phyloP scores from a whole-genome alignment of 495 filamentous ascomycete species.

The Geopyxis carbonaria region DNA sequence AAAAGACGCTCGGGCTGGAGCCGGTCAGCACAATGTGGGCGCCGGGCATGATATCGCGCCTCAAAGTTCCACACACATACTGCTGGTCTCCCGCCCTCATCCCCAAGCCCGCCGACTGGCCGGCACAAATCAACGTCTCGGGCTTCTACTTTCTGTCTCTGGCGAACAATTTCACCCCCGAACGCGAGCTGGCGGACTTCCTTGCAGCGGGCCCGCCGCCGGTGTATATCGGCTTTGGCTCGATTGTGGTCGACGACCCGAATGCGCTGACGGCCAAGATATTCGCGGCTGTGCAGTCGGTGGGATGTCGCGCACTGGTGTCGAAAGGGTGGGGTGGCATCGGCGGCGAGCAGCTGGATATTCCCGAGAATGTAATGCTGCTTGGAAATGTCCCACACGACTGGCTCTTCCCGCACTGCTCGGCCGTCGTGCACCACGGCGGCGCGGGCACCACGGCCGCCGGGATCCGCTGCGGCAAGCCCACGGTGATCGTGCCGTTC shows the following conservation, averaged over 20 bases:
- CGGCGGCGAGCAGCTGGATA: slow-evolving; percentile 30
- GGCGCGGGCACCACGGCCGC: slow-evolving; percentile 53
- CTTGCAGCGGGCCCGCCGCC: slow-evolving; percentile 37
- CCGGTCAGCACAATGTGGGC: slow-evolving; percentile 47
- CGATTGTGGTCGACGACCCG: slow-evolving; percentile 51
- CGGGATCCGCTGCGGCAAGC: slow-evolving; percentile 45
- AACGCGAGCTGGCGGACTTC: slow-evolving; percentile 37
- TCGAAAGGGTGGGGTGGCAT: slow-evolving; percentile 53
- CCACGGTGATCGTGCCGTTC: slow-evolving; percentile 51
- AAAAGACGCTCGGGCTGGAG: slow-evolving; percentile 42
- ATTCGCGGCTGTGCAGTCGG: slow-evolving; percentile 40
- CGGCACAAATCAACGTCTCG: slow-evolving; percentile 41
- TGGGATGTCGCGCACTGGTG: slow-evolving; percentile 44
- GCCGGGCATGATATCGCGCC: slow-evolving; percentile 41
- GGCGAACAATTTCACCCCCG: slow-evolving; percentile 41
- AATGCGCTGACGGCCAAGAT: slow-evolving; percentile 45
- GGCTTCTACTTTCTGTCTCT: slow-evolving; percentile 50
- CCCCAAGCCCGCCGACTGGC: slow-evolving; percentile 50
- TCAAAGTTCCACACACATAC: slow-evolving; percentile 52
- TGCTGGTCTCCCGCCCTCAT: slow-evolving; percentile 45
- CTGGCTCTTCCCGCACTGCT: slow-evolving; percentile 48
- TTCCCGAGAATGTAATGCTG: slow-evolving; percentile 31
- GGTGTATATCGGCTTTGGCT: slow-evolving; percentile 53
- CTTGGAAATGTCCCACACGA: slow-evolving; percentile 54
- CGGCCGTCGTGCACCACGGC: slow-evolving; percentile 49